These are phyloP conservation scores for Flaveria linearis DNA, from an alignment of 129 eudicot species.

Conservation along the genomic window DNA sequence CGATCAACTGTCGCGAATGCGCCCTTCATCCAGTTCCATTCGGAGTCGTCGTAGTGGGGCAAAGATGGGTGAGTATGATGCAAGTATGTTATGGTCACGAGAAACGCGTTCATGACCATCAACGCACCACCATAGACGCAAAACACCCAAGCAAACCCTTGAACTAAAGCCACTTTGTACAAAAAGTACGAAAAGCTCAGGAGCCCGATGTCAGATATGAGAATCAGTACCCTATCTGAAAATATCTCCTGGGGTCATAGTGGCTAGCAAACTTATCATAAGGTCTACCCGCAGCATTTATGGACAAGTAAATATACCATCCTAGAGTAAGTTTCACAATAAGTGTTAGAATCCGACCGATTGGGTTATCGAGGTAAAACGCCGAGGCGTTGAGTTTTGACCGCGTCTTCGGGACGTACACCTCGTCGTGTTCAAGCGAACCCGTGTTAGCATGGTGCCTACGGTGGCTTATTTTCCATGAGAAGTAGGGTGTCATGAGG, in stretches of 20 bases:
- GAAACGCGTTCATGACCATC: conserved; percentile 41
- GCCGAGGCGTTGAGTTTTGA: conserved; percentile 2
- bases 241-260: conserved; percentile 42
- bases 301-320: conserved; percentile 33
- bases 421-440: conserved; percentile 37
- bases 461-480: conserved; percentile 41
- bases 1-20: conserved; percentile 39
- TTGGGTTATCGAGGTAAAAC: conserved; percentile 34
- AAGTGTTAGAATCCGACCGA: conserved; percentile 39
- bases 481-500: conserved; percentile 41
- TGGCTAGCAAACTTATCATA: conserved; percentile 41
- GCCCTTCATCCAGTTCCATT: conserved; percentile 46
- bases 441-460: conserved; percentile 44
- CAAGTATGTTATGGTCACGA: conserved; percentile 38
- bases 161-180: conserved; percentile 29
- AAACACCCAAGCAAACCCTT: conserved; percentile 34
- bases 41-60: conserved; percentile 40
- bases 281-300: conserved; percentile 43
- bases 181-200: conserved; percentile 26
- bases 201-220: conserved; percentile 39
- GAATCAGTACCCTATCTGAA: conserved; percentile 27
- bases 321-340: conserved; percentile 37
- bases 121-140: conserved; percentile 37
- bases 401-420: conserved; percentile 30
- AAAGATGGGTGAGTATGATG: conserved; percentile 40